Conservation (phyloP, 1,284 basidiomycete species). For the Melampsora allii-populina region DNA sequence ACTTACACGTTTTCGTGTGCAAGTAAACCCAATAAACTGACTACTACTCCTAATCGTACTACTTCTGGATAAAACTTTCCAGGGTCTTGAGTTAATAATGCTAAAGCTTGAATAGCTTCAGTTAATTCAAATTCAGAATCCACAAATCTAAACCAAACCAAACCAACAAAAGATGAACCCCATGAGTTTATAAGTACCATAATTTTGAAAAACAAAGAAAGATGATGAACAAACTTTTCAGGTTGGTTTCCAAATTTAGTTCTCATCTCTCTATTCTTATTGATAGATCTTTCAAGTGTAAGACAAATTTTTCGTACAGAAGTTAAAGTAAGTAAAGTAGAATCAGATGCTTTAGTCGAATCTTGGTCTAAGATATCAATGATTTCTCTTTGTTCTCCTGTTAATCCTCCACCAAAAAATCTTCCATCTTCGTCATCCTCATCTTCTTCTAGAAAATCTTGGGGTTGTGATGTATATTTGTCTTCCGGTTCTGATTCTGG, state of each 20-base stretch:
- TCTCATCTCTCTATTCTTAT: conserved; percentile 91
- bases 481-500: background rate
- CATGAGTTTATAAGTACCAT: background rate
- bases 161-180: background rate
- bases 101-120: conserved; percentile 68
- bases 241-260: conserved; percentile 51
- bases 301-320: conserved; percentile 71
- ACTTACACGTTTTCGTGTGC: conserved; percentile 52
- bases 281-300: conserved; percentile 78
- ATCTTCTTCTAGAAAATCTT: conserved; percentile 8
- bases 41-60: conserved; percentile 67
- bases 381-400: conserved; percentile 30
- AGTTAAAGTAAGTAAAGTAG: conserved; percentile 65
- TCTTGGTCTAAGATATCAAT: conserved; percentile 37
- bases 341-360: conserved; percentile 19
- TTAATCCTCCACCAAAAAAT: conserved; percentile 39
- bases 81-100: conserved; percentile 85
- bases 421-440: conserved; percentile 40
- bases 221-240: conserved; percentile 46
- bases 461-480: background rate
- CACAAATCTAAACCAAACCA: conserved; percentile 69
- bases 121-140: conserved; percentile 97
- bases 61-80: conserved; percentile 83
- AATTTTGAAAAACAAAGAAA: background rate
- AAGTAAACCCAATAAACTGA: conserved; percentile 73